phyloP scores from a whole-genome alignment of 352 stramenopile genomes.

The Phytophthora kernoviae region DNA sequence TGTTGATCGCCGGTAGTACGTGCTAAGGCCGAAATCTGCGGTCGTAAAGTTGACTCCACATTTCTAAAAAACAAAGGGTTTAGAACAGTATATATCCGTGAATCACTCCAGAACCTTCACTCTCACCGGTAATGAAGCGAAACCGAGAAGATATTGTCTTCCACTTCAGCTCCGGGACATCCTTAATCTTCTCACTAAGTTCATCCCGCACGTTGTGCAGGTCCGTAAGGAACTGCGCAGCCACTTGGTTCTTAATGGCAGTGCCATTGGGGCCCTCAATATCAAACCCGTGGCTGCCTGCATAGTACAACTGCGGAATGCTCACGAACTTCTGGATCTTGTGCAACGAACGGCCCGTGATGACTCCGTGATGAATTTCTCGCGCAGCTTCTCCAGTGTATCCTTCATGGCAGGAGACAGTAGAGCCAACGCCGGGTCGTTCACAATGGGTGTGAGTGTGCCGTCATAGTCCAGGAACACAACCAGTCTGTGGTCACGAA shows the following conservation, averaged over 20 bases:
- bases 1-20: slow-evolving; percentile 45
- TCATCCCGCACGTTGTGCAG: slow-evolving; percentile 63
- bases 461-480: slow-evolving; percentile 92
- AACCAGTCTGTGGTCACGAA: slow-evolving; percentile 67
- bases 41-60: slow-evolving; percentile 42
- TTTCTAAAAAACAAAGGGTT: slow-evolving; percentile 45
- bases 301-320: slow-evolving; percentile 90
- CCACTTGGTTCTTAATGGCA: slow-evolving; percentile 85
- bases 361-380: slow-evolving; percentile 86
- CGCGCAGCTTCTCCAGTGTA: slow-evolving; percentile 77
- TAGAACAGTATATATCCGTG: slow-evolving; percentile 5
- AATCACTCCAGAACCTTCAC: neutral
- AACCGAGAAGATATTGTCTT: slow-evolving; percentile 91
- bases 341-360: slow-evolving; percentile 82
- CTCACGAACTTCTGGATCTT: slow-evolving; percentile 91
- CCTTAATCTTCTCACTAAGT: slow-evolving; percentile 45
- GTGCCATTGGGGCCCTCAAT: slow-evolving; percentile 83
- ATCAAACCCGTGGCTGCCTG: slow-evolving; percentile 90
- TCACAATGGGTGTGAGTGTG: slow-evolving; percentile 91
- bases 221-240: slow-evolving; percentile 71
- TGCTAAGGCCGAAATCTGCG: slow-evolving; percentile 54
- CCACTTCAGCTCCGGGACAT: slow-evolving; percentile 74
- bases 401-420: slow-evolving; percentile 68
- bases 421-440: slow-evolving; percentile 75
- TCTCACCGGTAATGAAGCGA: slow-evolving; percentile 88